Evolutionary conservation across 164 flowering plant species (phyloP).

Genomic region (Chimonanthus praecox): DNA sequence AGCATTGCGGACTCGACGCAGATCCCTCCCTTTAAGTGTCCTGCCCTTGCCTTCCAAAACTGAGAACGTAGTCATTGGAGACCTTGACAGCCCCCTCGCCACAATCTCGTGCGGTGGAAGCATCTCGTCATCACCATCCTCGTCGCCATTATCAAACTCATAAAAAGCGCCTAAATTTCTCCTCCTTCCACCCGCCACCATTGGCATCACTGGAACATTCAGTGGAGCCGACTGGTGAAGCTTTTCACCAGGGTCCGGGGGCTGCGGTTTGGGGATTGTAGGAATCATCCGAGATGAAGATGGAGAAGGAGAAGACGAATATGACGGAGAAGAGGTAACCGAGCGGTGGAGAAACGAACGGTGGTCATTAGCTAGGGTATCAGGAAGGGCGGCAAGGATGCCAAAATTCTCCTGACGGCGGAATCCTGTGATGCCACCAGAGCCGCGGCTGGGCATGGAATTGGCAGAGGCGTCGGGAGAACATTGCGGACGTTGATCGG

Average conservation of each 20-base stretch:
- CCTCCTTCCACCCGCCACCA: background rate
- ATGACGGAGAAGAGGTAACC: conserved; percentile 26
- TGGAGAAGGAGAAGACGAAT: conserved; percentile 29
- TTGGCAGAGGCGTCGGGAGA: too few relatives aligned
- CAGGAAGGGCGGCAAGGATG: conserved; percentile 41
- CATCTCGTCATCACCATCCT: conserved; percentile 31
- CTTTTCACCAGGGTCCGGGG: conserved; percentile 4
- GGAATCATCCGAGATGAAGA: conserved; percentile 27
- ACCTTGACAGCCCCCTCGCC: conserved; percentile 32
- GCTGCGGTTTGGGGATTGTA: conserved; percentile 11
- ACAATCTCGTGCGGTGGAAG: conserved; percentile 63
- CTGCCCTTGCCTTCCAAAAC: conserved; percentile 68
- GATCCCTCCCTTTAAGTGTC: conserved; percentile 63
- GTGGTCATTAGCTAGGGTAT: conserved; percentile 28
- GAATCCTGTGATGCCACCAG: too few relatives aligned
- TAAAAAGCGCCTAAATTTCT: background rate
- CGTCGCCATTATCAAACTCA: conserved; percentile 20
- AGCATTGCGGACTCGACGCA: conserved; percentile 45
- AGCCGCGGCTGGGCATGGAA: too few relatives aligned
- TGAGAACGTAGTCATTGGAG: conserved; percentile 29
- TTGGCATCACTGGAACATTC: conserved; percentile 49
- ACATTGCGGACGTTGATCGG: too few relatives aligned
- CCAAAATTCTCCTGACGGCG: conserved; percentile 29
- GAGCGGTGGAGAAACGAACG: conserved; percentile 28
- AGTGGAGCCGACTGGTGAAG: conserved; percentile 44